These are phyloP conservation scores for Amphirosellinia nigrospora DNA, from an alignment of 495 filamentous ascomycete genomes.

Conservation along the genomic window DNA sequence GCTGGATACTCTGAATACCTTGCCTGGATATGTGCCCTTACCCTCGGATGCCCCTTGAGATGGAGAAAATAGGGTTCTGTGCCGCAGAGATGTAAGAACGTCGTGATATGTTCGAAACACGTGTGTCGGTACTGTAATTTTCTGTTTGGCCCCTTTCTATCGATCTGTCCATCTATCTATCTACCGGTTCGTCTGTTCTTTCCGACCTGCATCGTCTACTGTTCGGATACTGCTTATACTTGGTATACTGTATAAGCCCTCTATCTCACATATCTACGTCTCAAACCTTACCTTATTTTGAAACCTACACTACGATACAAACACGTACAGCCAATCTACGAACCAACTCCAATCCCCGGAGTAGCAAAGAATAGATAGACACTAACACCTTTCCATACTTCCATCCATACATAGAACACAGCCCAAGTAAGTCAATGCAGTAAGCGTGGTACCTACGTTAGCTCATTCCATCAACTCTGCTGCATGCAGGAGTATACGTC, in stretches of 20 bases:
- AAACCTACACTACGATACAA: neutral
- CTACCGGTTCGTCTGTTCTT: neutral
- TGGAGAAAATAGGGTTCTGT: neutral
- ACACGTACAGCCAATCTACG: too few relatives aligned
- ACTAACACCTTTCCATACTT: neutral
- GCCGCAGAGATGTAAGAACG: neutral
- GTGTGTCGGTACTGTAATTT: neutral
- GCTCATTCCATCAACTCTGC: neutral
- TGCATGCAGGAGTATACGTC: neutral
- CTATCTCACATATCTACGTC: neutral
- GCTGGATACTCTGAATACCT: neutral
- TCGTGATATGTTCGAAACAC: neutral
- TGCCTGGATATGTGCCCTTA: neutral
- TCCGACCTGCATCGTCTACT: neutral
- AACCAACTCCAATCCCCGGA: too few relatives aligned
- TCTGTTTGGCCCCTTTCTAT: neutral
- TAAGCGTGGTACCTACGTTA: slow-evolving; percentile 15
- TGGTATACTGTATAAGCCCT: neutral
- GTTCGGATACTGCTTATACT: neutral
- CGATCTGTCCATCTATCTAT: neutral
- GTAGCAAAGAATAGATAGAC: too few relatives aligned
- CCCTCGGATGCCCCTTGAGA: neutral
- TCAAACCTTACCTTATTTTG: too few relatives aligned
- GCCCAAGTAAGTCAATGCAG: neutral
- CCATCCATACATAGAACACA: neutral